Evolutionary conservation across 768 basidiomycete species (phyloP), one percentile per base, ranked within the genome.

Genomic region (Boletus patriciae): DNA sequence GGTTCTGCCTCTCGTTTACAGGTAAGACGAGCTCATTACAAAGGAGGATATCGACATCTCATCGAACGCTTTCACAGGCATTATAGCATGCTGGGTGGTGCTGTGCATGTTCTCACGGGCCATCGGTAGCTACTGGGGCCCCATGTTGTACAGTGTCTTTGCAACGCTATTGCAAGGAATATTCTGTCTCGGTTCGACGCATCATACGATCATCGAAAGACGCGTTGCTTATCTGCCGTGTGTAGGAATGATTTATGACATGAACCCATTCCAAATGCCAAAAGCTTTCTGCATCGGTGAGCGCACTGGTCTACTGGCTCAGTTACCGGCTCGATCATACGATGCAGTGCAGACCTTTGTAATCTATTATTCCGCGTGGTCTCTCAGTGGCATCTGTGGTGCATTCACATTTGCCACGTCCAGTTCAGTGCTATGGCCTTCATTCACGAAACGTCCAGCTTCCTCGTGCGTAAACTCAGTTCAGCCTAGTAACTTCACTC

Each of bases 251-350:
- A 75, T 84, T 15, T 87, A 83, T 77, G 68, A 71, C 49, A 87
- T 88, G 86, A 74, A 84, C 60, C 83, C 86, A 1, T 74, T 72
- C 47, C 64, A 56, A 19, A 88, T 88, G 85, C 83, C 85, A 10
- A 70, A 65, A 36, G 60, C 65, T 29, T 87, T 88, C 60, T 88
- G 87, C 62, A 70, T 81, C 36, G 75, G 84, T 84, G 62, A 58
- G 78, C 19, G 8, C 10, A 13, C 44, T 44, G 21, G 18, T 25
- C 23, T 36, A 48, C 44, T 4, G 38, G 56, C 42, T 11, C 18
- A 38, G 2, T 21, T 25, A 29, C 64, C 61, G 44, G 36, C 64
- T 27, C 43, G 62, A 44, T 65, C 37, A 57, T 38, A 41, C 62
- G 9, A 33, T 23, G 8, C 42, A 67, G 66, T 46, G 7, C 66